Base-by-base conservation (phyloP, 768 basidiomycete genomes). In the Mycena belliarum region DNA sequence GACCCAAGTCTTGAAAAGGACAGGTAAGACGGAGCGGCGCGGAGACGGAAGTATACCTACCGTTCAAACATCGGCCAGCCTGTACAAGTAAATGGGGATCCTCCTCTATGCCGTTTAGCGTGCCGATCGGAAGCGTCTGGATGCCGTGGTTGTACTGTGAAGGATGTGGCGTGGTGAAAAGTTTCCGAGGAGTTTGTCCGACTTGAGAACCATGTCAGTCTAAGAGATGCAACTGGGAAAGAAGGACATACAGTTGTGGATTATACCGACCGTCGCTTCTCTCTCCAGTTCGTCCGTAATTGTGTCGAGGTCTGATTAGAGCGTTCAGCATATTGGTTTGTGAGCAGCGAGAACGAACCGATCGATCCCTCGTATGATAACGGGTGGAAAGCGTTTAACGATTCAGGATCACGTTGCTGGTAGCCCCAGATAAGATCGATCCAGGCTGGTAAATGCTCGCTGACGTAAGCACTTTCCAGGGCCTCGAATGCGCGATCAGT, bases 341-440 rank as follows among this genome's bases (percentile, higher is more conserved):
- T 38, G 20, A 14, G 6, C 1, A 7, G 41, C 11, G 37, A 6
- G 3, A 18, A 52, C 75, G 20, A 56, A 86, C 91, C 88, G 60
- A 96, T 89, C 0, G 91, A 88, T 4, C 94, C 93, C 65, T 95
- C 93, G 65, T 97, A 97, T 16, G 93, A 95, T 33, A 97, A 74
- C 0, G 95, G 95, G 70, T 97, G 95, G 75, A 93, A 97, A 8
- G 88, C 89, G 64, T 97, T 98, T 57, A 88, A 72, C 0, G 89
- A 83, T 8, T 81, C 82, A 0, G 83, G 76, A 66, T 95, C 93
- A 4, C 84, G 85, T 77, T 96, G 92, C 59, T 91, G 91, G 70
- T 73, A 84, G 33, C 91, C 91, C 92, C 95, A 98, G 49, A 95
- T 91, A 28, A 97, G 80, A 66, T 98, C 95, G 63, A 98, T 95